These are phyloP conservation scores for Leccinum rimulosum DNA, from an alignment of 768 basidiomycete genomes.

Conservation along the genomic window DNA sequence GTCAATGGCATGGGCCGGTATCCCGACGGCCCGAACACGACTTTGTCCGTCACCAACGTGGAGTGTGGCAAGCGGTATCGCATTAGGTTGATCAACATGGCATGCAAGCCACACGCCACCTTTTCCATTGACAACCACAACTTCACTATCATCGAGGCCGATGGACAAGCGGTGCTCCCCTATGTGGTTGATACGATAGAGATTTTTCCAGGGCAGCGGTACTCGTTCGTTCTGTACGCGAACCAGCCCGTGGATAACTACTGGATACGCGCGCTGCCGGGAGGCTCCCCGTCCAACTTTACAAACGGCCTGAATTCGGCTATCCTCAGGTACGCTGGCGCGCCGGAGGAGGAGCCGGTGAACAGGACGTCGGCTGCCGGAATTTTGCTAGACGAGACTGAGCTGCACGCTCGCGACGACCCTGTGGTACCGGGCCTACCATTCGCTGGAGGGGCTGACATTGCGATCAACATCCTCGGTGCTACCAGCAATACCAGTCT, in stretches of 20 bases:
- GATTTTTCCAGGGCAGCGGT: conserved; percentile 51
- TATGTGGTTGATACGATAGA: conserved; percentile 38
- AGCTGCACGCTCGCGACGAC: conserved; percentile 34
- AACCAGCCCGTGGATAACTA: conserved; percentile 38
- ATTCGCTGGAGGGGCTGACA: conserved; percentile 40
- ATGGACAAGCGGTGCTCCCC: conserved; percentile 40
- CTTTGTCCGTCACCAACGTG: conserved; percentile 38
- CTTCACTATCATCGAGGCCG: conserved; percentile 48
- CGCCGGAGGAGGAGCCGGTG: conserved; percentile 33
- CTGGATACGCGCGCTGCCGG: conserved; percentile 39
- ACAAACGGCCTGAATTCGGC: conserved; percentile 38
- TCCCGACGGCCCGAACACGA: conserved; percentile 28
- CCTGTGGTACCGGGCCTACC: conserved; percentile 32
- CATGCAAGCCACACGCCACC: conserved; percentile 41
- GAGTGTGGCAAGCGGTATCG: conserved; percentile 35
- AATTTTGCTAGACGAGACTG: conserved; percentile 35
- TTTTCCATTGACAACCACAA: conserved; percentile 48
- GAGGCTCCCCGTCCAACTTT: conserved; percentile 17
- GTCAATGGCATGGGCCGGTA: conserved; percentile 41
- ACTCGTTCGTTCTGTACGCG: conserved; percentile 43
- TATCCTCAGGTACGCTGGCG: conserved; percentile 42
- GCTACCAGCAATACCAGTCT: conserved; percentile 26
- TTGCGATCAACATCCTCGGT: conserved; percentile 37
- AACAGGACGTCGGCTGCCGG: conserved; percentile 7
- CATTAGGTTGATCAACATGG: conserved; percentile 40